Evolutionary conservation across 805 yeast genomes (phyloP).

Genomic region (Maudiozyma saulgeensis): DNA sequence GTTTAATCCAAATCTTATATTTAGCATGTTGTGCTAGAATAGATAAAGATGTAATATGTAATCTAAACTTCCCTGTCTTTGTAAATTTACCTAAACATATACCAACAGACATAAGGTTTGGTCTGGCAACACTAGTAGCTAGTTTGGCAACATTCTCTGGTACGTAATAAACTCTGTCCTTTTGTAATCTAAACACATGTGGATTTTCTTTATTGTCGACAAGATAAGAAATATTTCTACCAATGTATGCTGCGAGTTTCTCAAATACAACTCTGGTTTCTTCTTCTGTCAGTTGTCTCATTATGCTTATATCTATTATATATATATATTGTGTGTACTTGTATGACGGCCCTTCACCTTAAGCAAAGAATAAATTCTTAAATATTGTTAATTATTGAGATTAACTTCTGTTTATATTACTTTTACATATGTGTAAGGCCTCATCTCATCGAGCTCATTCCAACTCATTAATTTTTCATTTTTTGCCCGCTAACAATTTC

Average conservation of each 20-base stretch:
- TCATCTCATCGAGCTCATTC: not conserved
- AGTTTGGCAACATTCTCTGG: constrained; percentile 70
- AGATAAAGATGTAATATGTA: constrained; percentile 86
- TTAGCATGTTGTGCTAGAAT: constrained; percentile 80
- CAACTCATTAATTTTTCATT: not conserved
- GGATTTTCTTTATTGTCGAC: constrained; percentile 76
- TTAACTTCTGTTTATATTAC: no score
- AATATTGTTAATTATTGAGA: no score
- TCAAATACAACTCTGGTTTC: constrained; percentile 95
- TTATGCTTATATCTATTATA: constrained; percentile 18
- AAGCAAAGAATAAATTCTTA: no score
- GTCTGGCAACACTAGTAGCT: constrained; percentile 86
- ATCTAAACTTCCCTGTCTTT: constrained; percentile 90
- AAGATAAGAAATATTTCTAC: constrained; percentile 83
- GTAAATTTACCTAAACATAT: constrained; percentile 94
- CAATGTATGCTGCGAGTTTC: constrained; percentile 90
- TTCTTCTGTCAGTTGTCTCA: constrained; percentile 95
- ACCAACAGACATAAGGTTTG: constrained; percentile 85
- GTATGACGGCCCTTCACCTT: no score
- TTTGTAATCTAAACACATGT: constrained; percentile 90
- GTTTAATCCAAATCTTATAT: constrained; percentile 92
- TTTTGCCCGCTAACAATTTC: not conserved
- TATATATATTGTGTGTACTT: no score
- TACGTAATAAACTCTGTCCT: constrained; percentile 92
- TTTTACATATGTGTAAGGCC: not conserved